A percentile compares a stretch with the other conserved stretches of the same genome.
These are phyloP conservation scores for Coniochaeta sp. DNA, from an alignment of 2,329 filamentous ascomycete species.

Conservation along the genomic window DNA sequence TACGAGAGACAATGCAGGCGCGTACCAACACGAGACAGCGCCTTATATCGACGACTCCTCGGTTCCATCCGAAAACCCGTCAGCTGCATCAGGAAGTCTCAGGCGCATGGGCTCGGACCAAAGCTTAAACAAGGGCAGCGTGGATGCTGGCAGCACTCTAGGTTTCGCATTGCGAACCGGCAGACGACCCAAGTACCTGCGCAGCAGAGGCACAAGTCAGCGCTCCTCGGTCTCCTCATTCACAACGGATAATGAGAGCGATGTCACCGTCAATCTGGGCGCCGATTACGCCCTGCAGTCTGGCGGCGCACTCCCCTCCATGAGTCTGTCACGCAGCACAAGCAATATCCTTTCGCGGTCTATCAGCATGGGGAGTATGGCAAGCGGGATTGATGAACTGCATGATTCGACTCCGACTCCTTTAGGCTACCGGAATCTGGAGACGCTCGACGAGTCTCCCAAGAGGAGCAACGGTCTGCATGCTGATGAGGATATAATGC, in stretches of 20 bases:
- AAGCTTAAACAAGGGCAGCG: slow-evolving; percentile 5
- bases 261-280: slow-evolving; percentile 59
- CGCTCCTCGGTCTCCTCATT: slow-evolving; percentile 56
- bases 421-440: slow-evolving; percentile 32
- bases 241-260: slow-evolving; percentile 55
- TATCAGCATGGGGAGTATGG: slow-evolving; percentile 84
- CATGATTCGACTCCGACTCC: slow-evolving; percentile 42
- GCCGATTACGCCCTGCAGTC: slow-evolving; percentile 79
- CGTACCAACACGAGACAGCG: neutral
- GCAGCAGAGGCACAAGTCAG: slow-evolving; percentile 50
- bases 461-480: slow-evolving; percentile 20
- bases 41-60: slow-evolving; percentile 19
- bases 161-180: slow-evolving; percentile 38
- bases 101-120: slow-evolving; percentile 25
- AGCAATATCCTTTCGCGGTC: slow-evolving; percentile 61
- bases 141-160: slow-evolving; percentile 39
- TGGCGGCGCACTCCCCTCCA: slow-evolving; percentile 62
- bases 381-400: slow-evolving; percentile 61
- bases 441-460: slow-evolving; percentile 38
- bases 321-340: slow-evolving; percentile 39
- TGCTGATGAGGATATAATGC: slow-evolving; percentile 41
- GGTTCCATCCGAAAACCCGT: slow-evolving; percentile 20
- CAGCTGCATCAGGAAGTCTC: slow-evolving; percentile 17
- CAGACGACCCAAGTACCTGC: slow-evolving; percentile 49
- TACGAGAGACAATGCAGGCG: neutral